Evolutionary conservation across 2,329 filamentous ascomycete genomes (phyloP), one percentile per base, ranked within the genome.

Genomic region (Fusarium drepaniforme): DNA sequence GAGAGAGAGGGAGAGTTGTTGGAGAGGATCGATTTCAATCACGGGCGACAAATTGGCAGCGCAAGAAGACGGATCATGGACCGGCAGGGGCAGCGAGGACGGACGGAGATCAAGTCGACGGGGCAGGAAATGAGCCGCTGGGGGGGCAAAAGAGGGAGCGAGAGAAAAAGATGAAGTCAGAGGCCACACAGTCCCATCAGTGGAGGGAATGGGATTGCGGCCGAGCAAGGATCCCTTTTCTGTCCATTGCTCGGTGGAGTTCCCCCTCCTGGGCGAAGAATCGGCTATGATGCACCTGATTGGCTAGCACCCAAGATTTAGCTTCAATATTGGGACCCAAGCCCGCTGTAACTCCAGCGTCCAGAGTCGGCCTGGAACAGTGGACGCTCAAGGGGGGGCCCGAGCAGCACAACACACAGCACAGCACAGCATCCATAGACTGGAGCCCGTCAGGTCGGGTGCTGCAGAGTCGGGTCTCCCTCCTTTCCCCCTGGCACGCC

Each of bases 71-170:
- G 44, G 35, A 57, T 56, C n/a, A 37, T 46, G 61, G 46, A 37
- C 30, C 13, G n/a, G 60, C 38, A 37, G 53, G 63, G 53, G 49
- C 18, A 46, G 37, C 23, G n/a, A 44, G 44, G 25, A 25, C n/a
- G 13, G 64, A 40, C 28, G 40, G 44, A 57, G 49, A 57, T 64
- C 44, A 70, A 58, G 58, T 53, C 44, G 69, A 62, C 35, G 56
- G 64, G 64, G 65, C 51, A 68, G 70, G 73, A 75, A 75, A 74
- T 73, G 73, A 75, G 67, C 62, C 64, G 63, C 64, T 67, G 72
- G 71, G 38, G 30, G 71, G 38, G 53, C 51, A 28, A 35, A 58
- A 49, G 38, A 37, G 57, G n/a, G 30, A 30, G 59, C 11, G 49
- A 42, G 46, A 64, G 51, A 53, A 60, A 60, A 40, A 66, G 64